Conservation (phyloP, 2,329 filamentous ascomycete species). For the Parastagonospora avenae region DNA sequence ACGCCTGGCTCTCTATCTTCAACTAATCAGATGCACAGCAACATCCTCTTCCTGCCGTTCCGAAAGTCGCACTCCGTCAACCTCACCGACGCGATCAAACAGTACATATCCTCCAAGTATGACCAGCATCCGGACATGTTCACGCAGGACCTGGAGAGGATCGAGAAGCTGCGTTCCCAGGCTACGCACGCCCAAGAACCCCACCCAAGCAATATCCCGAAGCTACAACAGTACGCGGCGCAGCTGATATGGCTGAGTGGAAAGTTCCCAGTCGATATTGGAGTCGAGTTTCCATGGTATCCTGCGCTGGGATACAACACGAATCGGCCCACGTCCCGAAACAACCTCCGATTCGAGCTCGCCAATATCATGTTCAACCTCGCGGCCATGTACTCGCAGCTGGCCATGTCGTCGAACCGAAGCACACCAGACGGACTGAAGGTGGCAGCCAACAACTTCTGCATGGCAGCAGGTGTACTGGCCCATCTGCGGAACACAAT, state of each 20-base stretch:
- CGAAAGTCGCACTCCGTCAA: slow-evolving; percentile 80
- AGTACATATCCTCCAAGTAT: slow-evolving; percentile 98
- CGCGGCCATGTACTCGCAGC: slow-evolving; percentile 88
- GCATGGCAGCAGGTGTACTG: slow-evolving; percentile 82
- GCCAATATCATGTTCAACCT: slow-evolving; percentile 94
- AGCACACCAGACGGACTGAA: slow-evolving; percentile 83
- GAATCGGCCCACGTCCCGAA: slow-evolving; percentile 70
- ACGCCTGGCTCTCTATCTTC: neutral
- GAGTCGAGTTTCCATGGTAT: slow-evolving; percentile 96
- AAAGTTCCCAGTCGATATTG: slow-evolving; percentile 97
- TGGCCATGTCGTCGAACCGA: slow-evolving; percentile 80
- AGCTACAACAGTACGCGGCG: slow-evolving; percentile 88
- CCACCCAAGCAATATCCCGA: slow-evolving; percentile 82
- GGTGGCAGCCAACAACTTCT: slow-evolving; percentile 87
- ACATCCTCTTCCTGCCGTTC: slow-evolving; percentile 82
- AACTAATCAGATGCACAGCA: slow-evolving; percentile 44
- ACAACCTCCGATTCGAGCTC: slow-evolving; percentile 79
- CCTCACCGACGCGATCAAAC: slow-evolving; percentile 80
- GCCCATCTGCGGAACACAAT: slow-evolving; percentile 76
- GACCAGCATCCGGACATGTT: slow-evolving; percentile 99
- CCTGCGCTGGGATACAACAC: slow-evolving; percentile 89
- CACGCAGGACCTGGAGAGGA: slow-evolving; percentile 80
- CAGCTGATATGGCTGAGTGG: slow-evolving; percentile 92
- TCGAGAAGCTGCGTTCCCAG: slow-evolving; percentile 81
- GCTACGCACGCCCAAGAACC: slow-evolving; percentile 90